These are phyloP conservation scores for Closterium sp. DNA, from an alignment of 139 green algal genomes.

Conservation along the genomic window DNA sequence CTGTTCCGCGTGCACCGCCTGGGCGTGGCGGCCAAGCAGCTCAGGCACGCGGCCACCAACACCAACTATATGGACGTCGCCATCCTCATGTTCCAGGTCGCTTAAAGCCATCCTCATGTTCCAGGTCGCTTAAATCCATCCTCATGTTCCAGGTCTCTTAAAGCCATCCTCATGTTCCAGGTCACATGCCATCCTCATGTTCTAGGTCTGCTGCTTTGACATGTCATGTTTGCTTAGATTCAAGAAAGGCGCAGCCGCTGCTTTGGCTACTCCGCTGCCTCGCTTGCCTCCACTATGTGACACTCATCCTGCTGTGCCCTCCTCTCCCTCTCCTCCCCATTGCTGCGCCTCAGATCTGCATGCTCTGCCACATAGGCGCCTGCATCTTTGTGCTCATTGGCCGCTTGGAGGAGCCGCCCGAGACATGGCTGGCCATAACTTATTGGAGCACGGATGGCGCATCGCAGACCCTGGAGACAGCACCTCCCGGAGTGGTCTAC, in stretches of 20 bases:
- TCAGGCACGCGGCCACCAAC: not conserved
- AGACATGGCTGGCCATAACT: not conserved
- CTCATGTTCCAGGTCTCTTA: not conserved
- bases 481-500: not conserved
- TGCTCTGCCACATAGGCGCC: not conserved
- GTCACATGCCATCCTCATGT: too few species aligned
- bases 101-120: too few species aligned
- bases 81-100: not conserved
- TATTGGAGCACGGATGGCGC: not conserved
- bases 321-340: not conserved
- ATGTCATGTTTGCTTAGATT: too few species aligned
- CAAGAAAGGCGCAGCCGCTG: too few species aligned
- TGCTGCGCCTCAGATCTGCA: not conserved
- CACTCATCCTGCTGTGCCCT: too few species aligned
- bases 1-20: slow-evolving; percentile 9
- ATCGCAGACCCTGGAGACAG: not conserved
- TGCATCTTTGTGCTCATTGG: slow-evolving; percentile 4
- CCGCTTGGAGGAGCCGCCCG: not conserved
- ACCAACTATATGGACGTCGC: not conserved
- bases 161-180: too few species aligned
- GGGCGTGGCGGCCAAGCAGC: not conserved
- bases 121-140: not conserved
- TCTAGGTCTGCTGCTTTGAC: too few species aligned
- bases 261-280: too few species aligned
- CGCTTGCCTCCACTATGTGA: too few species aligned